Evolutionary conservation across 371 early-diverging fungal genomes (phyloP), one percentile per base, ranked within the genome.

Genomic region (Funneliformis caledonium): DNA sequence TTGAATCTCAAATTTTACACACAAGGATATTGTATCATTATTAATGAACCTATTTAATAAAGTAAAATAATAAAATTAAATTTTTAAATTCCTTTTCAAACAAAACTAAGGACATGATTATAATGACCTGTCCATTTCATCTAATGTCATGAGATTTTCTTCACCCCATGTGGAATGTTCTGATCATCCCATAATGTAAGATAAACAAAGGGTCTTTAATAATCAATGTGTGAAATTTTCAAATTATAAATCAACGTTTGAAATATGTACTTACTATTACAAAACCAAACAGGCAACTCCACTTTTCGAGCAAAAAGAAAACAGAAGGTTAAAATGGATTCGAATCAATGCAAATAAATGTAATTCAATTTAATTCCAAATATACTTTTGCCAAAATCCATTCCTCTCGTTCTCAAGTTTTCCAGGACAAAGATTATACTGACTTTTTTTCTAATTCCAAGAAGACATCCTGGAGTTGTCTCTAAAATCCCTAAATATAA

Each of bases 401-500:
- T 85, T 14, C 88, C 87, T 7, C 86, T 83, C 11, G 87, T 84
- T 22, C 86, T 85, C 64, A 86, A 84, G 69, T 89, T 89, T 74
- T 89, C 86, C 26, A 89, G 82, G 33, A 88, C 88, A 47, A 89
- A 85, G 19, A 88, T 84, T 14, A 89, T 79, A 37, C 85, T 84
- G 0, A 89, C 87, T 61, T 88, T 88, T 72, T 88, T 89, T 67
- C 86, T 73, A 48, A 86, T 81, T 48, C 85, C 86, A 64, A 77
- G 67, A 14, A 89, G 82, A 8, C 85, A 85, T 33, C 86, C 88
- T 9, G 86, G 83, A 0, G 86, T 80, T n/a, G 89, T 88, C 61
- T 88, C 89, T 80, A 89, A 86, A 8, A 89, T 85, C 2, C 88
- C 86, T 7, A 89, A 84, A 61, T 87, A 89, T 26, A 89, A 73